Evolutionary conservation across 2,329 filamentous ascomycete genomes (phyloP).

Genomic region (Teratosphaeriaceae sp.): DNA sequence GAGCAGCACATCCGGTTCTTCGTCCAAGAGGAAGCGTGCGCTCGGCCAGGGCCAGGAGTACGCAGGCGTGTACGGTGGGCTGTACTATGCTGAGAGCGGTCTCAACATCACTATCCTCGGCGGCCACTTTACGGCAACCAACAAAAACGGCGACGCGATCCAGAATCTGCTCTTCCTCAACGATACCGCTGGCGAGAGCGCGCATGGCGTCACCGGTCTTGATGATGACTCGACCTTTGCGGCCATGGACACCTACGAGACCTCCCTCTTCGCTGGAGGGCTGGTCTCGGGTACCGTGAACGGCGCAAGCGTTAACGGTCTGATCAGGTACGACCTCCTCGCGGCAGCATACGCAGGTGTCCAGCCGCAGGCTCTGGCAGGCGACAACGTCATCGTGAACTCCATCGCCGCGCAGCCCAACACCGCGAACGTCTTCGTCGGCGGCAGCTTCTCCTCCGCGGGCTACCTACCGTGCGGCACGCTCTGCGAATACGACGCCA

Average conservation of each 20-base stretch:
- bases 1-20: constrained; percentile 24
- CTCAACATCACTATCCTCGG: constrained; percentile 82
- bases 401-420: constrained; percentile 66
- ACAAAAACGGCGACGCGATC: constrained; percentile 61
- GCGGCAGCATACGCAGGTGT: constrained; percentile 53
- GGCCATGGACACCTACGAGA: constrained; percentile 59
- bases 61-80: constrained; percentile 67
- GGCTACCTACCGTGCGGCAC: constrained; percentile 75
- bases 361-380: constrained; percentile 70
- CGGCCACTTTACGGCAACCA: constrained; percentile 72
- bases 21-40: constrained; percentile 35
- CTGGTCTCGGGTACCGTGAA: constrained; percentile 65
- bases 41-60: constrained; percentile 38
- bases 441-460: constrained; percentile 74
- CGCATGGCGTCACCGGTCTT: constrained; percentile 58
- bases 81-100: constrained; percentile 64
- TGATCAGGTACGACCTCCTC: constrained; percentile 73
- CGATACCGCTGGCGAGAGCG: constrained; percentile 50
- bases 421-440: constrained; percentile 72
- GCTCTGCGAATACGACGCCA: constrained; percentile 72
- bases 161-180: constrained; percentile 81
- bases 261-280: constrained; percentile 76
- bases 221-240: constrained; percentile 68
- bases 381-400: constrained; percentile 65
- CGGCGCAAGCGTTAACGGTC: constrained; percentile 58